Evolutionary conservation across 1,139 yeast species (phyloP).

Genomic region (Saccharomyces hybrid): DNA sequence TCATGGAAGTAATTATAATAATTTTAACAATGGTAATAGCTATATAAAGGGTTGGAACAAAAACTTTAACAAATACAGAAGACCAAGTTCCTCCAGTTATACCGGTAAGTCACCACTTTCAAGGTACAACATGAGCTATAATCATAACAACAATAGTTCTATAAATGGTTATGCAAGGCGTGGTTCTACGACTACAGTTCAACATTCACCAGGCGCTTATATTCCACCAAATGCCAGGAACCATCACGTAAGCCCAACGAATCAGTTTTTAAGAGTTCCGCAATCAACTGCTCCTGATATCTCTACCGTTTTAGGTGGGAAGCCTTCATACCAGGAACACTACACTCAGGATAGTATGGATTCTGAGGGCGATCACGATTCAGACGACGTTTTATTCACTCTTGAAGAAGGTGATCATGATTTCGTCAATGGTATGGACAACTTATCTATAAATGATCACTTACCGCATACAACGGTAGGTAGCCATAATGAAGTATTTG

Average conservation of each 20-base stretch:
- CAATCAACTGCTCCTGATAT: slow-evolving; percentile 21
- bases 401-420: slow-evolving; percentile 36
- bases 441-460: slow-evolving; percentile 15
- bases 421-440: slow-evolving; percentile 24
- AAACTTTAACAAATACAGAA: slow-evolving; percentile 10
- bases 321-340: slow-evolving; percentile 17
- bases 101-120: slow-evolving; percentile 10
- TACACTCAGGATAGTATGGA: slow-evolving; percentile 11
- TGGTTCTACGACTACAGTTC: slow-evolving; percentile 10
- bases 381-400: slow-evolving; percentile 38
- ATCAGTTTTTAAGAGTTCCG: slow-evolving; percentile 15
- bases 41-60: slow-evolving; percentile 11
- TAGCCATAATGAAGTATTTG: background rate
- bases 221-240: slow-evolving; percentile 62
- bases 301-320: slow-evolving; percentile 21
- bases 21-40: slow-evolving; percentile 15
- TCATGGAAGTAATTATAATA: slow-evolving; percentile 16
- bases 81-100: slow-evolving; percentile 22
- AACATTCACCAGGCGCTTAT: slow-evolving; percentile 47
- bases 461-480: background rate
- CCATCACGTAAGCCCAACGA: slow-evolving; percentile 5
- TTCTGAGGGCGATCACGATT: slow-evolving; percentile 26
- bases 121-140: slow-evolving; percentile 6
- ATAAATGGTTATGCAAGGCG: slow-evolving; percentile 15
- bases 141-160: slow-evolving; percentile 10